phyloP scores from a whole-genome alignment of 2,329 filamentous ascomycete species.

The Talaromyces sp. region DNA sequence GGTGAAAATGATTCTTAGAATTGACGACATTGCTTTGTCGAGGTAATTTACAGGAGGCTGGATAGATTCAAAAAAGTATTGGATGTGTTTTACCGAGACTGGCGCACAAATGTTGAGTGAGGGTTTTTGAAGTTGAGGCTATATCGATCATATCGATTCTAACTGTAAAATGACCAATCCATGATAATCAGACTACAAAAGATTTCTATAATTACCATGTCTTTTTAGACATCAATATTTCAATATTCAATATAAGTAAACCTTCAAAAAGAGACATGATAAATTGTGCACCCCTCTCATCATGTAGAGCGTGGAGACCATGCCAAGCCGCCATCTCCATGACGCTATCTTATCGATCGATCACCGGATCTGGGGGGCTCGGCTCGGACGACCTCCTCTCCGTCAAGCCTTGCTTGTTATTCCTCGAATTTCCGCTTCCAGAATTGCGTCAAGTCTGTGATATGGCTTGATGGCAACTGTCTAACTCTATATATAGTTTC shows the following conservation, averaged over 20 bases:
- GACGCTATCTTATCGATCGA: background rate
- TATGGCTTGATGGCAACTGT: background rate
- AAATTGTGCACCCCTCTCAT: too few species aligned
- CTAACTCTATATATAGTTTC: background rate
- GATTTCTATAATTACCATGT: background rate
- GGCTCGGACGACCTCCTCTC: background rate
- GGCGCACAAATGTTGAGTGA: slow-evolving; percentile 8
- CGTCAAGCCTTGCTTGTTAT: background rate
- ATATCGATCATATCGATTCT: background rate
- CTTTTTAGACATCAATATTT: background rate
- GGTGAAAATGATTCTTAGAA: slow-evolving; percentile 85
- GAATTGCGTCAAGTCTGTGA: background rate
- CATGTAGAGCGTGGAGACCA: background rate
- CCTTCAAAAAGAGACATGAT: background rate
- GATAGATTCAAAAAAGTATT: slow-evolving; percentile 5
- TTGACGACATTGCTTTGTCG: slow-evolving; percentile 60
- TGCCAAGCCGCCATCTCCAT: background rate
- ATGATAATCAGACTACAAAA: slow-evolving; percentile 1
- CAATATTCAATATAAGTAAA: background rate
- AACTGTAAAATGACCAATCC: slow-evolving; percentile 8
- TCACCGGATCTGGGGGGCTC: background rate
- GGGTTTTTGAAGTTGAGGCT: slow-evolving; percentile 3
- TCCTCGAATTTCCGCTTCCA: background rate
- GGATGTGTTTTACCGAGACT: slow-evolving; percentile 4
- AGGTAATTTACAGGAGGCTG: slow-evolving; percentile 22